Evolutionary conservation across 371 early-diverging fungal genomes (phyloP).

Genomic region (Actinomucor elegans): DNA sequence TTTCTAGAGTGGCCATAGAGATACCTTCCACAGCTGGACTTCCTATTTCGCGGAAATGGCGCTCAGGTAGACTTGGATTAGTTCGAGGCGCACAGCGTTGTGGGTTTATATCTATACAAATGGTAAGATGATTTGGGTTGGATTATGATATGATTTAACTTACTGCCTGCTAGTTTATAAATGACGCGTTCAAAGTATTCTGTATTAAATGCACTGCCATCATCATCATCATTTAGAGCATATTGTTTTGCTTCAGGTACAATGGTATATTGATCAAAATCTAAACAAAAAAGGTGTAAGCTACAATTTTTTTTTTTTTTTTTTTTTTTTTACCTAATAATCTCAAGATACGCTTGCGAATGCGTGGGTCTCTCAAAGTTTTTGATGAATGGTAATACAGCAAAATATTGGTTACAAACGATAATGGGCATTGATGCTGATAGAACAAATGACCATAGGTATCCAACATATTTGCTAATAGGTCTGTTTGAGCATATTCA

Average conservation of each 20-base stretch:
- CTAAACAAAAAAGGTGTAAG: slow-evolving; percentile 26
- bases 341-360: slow-evolving; percentile 61
- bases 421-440: slow-evolving; percentile 69
- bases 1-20: slow-evolving; percentile 67
- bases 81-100: slow-evolving; percentile 57
- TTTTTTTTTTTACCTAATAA: slow-evolving; percentile 51
- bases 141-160: slow-evolving; percentile 18
- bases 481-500: slow-evolving; percentile 61
- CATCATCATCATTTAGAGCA: slow-evolving; percentile 28
- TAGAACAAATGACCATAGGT: slow-evolving; percentile 67
- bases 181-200: slow-evolving; percentile 58
- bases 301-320: too few relatives aligned
- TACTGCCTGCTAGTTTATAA: slow-evolving; percentile 55
- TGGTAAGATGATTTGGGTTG: slow-evolving; percentile 17
- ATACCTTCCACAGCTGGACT: slow-evolving; percentile 72
- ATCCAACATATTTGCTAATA: slow-evolving; percentile 65
- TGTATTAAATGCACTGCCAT: slow-evolving; percentile 49
- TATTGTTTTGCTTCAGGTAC: slow-evolving; percentile 52
- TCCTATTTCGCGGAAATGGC: slow-evolving; percentile 78
- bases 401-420: slow-evolving; percentile 66
- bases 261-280: slow-evolving; percentile 60
- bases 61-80: slow-evolving; percentile 63
- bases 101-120: slow-evolving; percentile 43
- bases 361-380: slow-evolving; percentile 54
- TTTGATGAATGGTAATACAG: slow-evolving; percentile 69